Evolutionary conservation across 306 rosid species (phyloP), one percentile per base, ranked within the genome.

Genomic region (Trifolium pratense): DNA sequence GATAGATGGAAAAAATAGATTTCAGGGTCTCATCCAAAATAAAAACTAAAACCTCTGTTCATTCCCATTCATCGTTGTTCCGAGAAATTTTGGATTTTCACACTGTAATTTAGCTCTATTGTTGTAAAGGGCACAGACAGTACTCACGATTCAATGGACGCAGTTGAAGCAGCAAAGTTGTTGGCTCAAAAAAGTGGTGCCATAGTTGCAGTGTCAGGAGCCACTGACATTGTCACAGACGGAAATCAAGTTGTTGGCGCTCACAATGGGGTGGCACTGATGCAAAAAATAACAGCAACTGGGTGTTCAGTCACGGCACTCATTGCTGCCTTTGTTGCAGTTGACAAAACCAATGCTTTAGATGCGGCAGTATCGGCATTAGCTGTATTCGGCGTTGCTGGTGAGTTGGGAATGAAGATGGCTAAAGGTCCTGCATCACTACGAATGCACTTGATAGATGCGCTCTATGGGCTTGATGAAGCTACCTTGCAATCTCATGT

Each of bases 241-340:
- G 98, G 97, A 75, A 77, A 78, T 39, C 83, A 64, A 73, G 96
- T 91, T 58, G 79, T 94, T 70, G 95, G 95, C 20, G 92, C 92
- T 76, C 87, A 78, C 71, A 94, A 94, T 76, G 98, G 98, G 66
- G 97, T 91, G 83, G 68, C 90, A 15, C 76, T 94, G 95, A 68
- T 94, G 98, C 96, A 89, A 53, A 94, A 76, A 74, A 86, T 94
- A 72, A 91, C 98, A 6, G 97, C 96, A 74, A 91, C 96, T 3
- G 91, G 97, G 26, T 91, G 98, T 80, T 88, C 98, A 3, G 96
- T 94, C 66, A 85, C 97, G 65, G 94, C 96, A 42, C 89, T 94
- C 6, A 74, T 94, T 70, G 91, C 96, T 53, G 98, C 97, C 60
- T 89, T 91, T 72, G 82, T 94, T 65, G 87, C 98, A 4, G 90